phyloP scores from a whole-genome alignment of 208 protist species.

The Leishmania amazonensis region DNA sequence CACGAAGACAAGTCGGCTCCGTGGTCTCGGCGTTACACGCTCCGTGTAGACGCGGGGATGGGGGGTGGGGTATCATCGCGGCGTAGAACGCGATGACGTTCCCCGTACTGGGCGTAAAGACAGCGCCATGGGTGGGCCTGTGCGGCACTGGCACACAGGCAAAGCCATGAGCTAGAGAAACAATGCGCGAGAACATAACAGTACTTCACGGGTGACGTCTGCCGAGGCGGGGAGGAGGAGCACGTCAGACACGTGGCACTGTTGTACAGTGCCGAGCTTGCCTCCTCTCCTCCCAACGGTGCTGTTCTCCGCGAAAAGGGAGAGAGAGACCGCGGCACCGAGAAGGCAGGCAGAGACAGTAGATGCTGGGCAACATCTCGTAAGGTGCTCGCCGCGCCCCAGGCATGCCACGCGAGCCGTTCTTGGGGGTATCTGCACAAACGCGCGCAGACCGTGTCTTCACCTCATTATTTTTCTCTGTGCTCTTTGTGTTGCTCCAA shows the following conservation, averaged over 20 bases:
- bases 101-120: no score
- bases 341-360: background rate
- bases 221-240: background rate
- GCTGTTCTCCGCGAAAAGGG: background rate
- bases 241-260: background rate
- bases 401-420: background rate
- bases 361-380: background rate
- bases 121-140: no score
- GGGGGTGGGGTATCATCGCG: no score
- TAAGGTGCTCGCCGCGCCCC: background rate
- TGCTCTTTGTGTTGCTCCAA: background rate
- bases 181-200: background rate
- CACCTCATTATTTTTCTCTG: background rate
- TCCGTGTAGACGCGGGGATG: no score
- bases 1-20: no score
- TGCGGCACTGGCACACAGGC: no score
- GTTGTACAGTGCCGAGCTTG: background rate
- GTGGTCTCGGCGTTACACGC: no score
- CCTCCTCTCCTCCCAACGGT: background rate
- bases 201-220: background rate
- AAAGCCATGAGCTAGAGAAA: background rate
- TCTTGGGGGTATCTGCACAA: no score
- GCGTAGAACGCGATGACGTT: no score
- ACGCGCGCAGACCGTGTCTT: background rate
- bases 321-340: background rate